Evolutionary conservation across 768 basidiomycete species (phyloP), one percentile per base, ranked within the genome.

Genomic region (Sarcodon sp.): DNA sequence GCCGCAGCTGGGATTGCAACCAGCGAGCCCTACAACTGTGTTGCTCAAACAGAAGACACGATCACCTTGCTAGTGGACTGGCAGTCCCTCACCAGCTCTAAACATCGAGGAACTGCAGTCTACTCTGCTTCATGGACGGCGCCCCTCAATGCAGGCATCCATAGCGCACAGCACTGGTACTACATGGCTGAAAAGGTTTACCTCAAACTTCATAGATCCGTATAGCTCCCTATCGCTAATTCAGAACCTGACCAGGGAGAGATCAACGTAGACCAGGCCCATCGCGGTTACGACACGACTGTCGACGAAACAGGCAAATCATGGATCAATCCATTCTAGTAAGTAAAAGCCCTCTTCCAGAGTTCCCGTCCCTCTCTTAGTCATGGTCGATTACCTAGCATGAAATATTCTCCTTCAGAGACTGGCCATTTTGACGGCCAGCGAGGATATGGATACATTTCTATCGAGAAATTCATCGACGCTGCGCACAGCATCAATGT

Each of bases 91-190:
- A 75, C 71, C 53, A 87, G 84, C 64, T 63, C 75, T 12, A 81
- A 69, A 55, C 87, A 90, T 66, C 75, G 70, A 51, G 91, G 92
- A 18, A 91, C 86, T 1, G 91, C 79, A 1, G 87, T 94, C 1
- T 96, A 91, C 67, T 92, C 92, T 4, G 90, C 92, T 7, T 87
- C 84, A 46, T 96, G 91, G 91, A 92, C 91, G 1, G 91, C 92
- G 0, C 92, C 91, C 13, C 67, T 90, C 50, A 86, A 87, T 60
- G 73, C 86, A 16, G 91, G 90, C n/a, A 74, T 94, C 7, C 90
- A 93, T 62, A 83, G 85, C 7, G 84, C 83, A 36, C 91, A 96
- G 58, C 82, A 88, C 58, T 93, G 87, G 86, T 90, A 93, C 65
- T 93, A 92, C 66, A 88, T 93, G 85, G 91, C 76, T 44, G 84